phyloP scores from a whole-genome alignment of 805 yeast species.

The Yamadazyma kitorensis region DNA sequence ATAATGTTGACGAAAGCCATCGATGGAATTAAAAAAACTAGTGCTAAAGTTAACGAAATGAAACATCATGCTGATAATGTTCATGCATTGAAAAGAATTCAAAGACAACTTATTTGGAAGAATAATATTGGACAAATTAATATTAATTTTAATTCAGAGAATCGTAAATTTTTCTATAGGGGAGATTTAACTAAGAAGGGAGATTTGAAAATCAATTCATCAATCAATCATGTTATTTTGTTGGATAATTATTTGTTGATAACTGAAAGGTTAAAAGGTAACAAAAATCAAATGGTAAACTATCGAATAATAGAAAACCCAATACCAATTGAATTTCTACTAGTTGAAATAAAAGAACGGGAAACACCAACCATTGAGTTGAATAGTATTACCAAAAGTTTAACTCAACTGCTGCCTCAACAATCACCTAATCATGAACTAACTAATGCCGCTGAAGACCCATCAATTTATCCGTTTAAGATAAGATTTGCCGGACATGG shows the following conservation, averaged over 20 bases:
- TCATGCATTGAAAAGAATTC: constrained; percentile 51
- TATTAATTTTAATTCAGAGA: constrained; percentile 49
- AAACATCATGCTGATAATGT: constrained; percentile 60
- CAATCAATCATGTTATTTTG: constrained; percentile 50
- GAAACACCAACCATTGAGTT: constrained; percentile 18
- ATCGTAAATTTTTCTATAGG: constrained; percentile 54
- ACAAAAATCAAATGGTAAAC: constrained; percentile 23
- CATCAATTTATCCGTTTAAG: constrained; percentile 44
- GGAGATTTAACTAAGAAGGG: constrained; percentile 62
- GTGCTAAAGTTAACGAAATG: constrained; percentile 56
- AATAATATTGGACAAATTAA: constrained; percentile 42
- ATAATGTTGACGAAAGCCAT: constrained; percentile 51
- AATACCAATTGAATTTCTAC: constrained; percentile 57
- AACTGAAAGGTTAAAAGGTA: constrained; percentile 52
- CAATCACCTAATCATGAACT: constrained; percentile 8
- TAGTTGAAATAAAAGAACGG: constrained; percentile 46
- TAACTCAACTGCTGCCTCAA: constrained; percentile 16
- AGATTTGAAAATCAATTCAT: constrained; percentile 60
- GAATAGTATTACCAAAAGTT: constrained; percentile 15
- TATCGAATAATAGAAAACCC: constrained; percentile 53
- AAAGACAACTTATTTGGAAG: constrained; percentile 55
- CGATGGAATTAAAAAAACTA: constrained; percentile 52
- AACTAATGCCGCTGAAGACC: constrained; percentile 23
- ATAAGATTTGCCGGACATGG: constrained; percentile 56
- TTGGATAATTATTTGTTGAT: constrained; percentile 70